Evolutionary conservation across 345 rosid species (phyloP), one percentile per base, ranked within the genome.

Genomic region (Syzygium aqueum): DNA sequence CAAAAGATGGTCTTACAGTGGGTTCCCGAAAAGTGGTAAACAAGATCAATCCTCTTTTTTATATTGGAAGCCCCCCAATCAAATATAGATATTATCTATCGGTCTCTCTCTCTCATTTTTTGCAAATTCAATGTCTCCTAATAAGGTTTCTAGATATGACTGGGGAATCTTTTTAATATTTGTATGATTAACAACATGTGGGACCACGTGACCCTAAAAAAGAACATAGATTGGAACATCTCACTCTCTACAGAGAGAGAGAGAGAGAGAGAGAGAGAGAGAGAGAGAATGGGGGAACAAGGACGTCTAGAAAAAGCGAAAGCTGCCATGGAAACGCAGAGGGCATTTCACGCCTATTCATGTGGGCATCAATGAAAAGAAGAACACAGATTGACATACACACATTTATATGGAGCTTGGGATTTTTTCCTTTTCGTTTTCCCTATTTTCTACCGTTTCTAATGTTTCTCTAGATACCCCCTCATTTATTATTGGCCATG

Each of bases 301-400:
- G 37, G 92, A 91, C 92, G 53, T 88, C 73, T 90, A 90, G 87
- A 85, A 93, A 93, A 90, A 93, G 92, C 84, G 86, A 93, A 93
- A 90, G 95, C 95, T 92, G 94, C 93, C 92, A 91, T 88, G 88
- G 89, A 90, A 90, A 89, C 92, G 87, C 89, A 88, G 87, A 86
- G 89, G 86, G 87, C 92, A 86, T 88, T 86, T 89, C 94, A 92
- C 90, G 92, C 93, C 90, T 88, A 56, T 19, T 27, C 87, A 87
- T 86, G 88, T 54, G 86, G 51, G 59, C 91, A 86, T 73, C 49
- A 30, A 52, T 84, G 43, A 40, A 84, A 51, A 28, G 23, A 73
- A 54, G 53, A 84, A 27, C 85, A 43, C 43, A 51, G 57, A 53
- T 50, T 51, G 37, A 28, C 85, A n/a, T 43, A 28, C 57, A 33